Evolutionary conservation across 2,329 filamentous ascomycete species (phyloP).

Genomic region (Apiospora kogelbergensis): DNA sequence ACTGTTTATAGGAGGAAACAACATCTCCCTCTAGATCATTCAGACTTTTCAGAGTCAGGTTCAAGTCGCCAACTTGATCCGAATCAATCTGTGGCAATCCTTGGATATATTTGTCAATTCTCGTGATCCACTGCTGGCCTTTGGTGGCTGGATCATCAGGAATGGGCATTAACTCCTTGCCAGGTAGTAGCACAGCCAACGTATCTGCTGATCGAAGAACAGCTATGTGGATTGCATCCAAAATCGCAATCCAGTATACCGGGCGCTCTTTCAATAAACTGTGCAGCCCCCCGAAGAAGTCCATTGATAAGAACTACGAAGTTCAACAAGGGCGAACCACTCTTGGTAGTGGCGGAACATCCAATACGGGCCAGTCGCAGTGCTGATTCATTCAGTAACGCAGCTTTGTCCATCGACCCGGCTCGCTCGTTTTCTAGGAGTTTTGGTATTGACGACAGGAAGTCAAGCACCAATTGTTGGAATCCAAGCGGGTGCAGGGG

Average conservation of each 20-base stretch:
- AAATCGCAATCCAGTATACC: constrained; percentile 27
- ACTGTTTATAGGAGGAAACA: constrained; percentile 13
- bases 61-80: constrained; percentile 14
- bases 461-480: constrained; percentile 28
- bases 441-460: constrained; percentile 24
- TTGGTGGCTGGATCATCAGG: not conserved
- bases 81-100: constrained; percentile 14
- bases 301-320: constrained; percentile 40
- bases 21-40: constrained; percentile 14
- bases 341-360: constrained; percentile 41
- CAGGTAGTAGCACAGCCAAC: not conserved
- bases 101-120: not conserved
- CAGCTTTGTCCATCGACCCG: constrained; percentile 17
- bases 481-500: constrained; percentile 30
- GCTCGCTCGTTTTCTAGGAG: constrained; percentile 21
- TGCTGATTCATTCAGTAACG: constrained; percentile 36
- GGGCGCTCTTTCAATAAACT: constrained; percentile 23
- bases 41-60: constrained; percentile 11
- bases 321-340: constrained; percentile 34
- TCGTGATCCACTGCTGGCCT: not conserved
- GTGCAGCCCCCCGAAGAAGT: constrained; percentile 27
- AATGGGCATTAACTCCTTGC: not conserved
- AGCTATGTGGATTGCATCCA: constrained; percentile 26
- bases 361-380: constrained; percentile 49
- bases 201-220: constrained; percentile 19